These are phyloP conservation scores for Colletotrichum destructivum DNA, from an alignment of 2,329 filamentous ascomycete species.

Conservation along the genomic window DNA sequence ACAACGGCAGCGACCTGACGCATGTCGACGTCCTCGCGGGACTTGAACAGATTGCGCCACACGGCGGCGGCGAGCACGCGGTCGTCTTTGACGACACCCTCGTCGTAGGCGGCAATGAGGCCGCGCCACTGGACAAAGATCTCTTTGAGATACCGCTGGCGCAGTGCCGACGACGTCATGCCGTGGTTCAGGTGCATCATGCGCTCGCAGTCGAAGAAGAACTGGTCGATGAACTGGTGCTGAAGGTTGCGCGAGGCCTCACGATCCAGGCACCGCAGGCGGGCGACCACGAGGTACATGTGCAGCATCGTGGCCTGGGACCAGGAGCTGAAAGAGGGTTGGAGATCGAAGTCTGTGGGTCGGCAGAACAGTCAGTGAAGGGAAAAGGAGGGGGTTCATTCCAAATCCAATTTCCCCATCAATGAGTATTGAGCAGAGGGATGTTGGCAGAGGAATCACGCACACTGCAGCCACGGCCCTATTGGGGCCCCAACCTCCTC, in stretches of 20 bases:
- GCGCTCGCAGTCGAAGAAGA: conserved; percentile 91
- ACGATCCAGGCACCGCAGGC: conserved; percentile 83
- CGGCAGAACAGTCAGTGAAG: conserved; percentile 24
- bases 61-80: conserved; percentile 85
- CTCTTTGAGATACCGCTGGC: conserved; percentile 84
- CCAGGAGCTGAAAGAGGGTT: conserved; percentile 95
- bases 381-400: background rate
- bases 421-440: background rate
- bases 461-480: conserved; percentile 88
- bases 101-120: conserved; percentile 86
- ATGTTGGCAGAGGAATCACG: conserved; percentile 45
- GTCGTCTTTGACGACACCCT: conserved; percentile 83
- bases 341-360: conserved; percentile 78
- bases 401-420: no score
- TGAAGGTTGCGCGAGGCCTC: conserved; percentile 83
- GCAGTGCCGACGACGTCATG: conserved; percentile 70
- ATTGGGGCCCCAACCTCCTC: conserved; percentile 85
- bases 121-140: conserved; percentile 95
- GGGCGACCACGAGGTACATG: conserved; percentile 91
- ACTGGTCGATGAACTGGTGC: conserved; percentile 93
- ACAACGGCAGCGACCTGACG: conserved; percentile 68
- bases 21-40: conserved; percentile 65
- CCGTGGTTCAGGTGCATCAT: conserved; percentile 87
- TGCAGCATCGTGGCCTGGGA: conserved; percentile 96
- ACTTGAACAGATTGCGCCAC: conserved; percentile 95